Evolutionary conservation across 2,329 filamentous ascomycete genomes (phyloP).

Genomic region (Ceratocystis destructans): DNA sequence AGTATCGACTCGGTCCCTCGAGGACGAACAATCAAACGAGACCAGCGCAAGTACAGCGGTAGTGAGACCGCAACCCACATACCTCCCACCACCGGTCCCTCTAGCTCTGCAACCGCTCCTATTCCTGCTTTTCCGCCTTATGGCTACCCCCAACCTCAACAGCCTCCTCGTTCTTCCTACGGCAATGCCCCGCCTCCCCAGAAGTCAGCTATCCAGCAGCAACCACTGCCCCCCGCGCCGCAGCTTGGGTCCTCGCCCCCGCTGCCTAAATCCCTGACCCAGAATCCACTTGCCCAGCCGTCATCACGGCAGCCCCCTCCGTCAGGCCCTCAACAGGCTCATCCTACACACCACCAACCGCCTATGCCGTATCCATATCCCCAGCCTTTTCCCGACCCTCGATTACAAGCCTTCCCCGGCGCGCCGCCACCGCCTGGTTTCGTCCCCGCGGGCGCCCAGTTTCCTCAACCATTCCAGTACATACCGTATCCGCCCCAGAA

Average conservation of each 20-base stretch:
- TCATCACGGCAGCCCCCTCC: slow-evolving; percentile 16
- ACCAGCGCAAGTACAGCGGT: slow-evolving; percentile 4
- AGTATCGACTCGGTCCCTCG: slow-evolving; percentile 12
- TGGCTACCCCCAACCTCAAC: background rate
- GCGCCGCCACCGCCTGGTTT: background rate
- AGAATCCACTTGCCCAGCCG: slow-evolving; percentile 11
- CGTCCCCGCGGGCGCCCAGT: slow-evolving; percentile 11
- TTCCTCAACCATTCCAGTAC: slow-evolving; percentile 13
- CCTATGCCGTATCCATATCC: slow-evolving; percentile 20
- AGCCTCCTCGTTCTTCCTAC: background rate
- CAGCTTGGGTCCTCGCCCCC: slow-evolving; percentile 17
- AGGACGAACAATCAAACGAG: background rate
- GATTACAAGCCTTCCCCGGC: slow-evolving; percentile 18
- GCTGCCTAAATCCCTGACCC: slow-evolving; percentile 5
- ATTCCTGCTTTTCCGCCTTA: slow-evolving; percentile 9
- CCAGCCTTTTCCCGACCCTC: slow-evolving; percentile 13
- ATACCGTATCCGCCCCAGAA: slow-evolving; percentile 12
- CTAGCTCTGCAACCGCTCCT: background rate
- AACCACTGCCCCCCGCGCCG: slow-evolving; percentile 16
- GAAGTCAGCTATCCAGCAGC: slow-evolving; percentile 10
- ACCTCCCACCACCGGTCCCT: background rate
- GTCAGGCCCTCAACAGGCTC: background rate
- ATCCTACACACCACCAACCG: slow-evolving; percentile 15
- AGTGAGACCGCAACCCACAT: slow-evolving; percentile 3
- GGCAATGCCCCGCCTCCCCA: slow-evolving; percentile 4